Percentiles rank a stretch among this genome's conserved stretches.
Evolutionary conservation across 768 basidiomycete genomes (phyloP).

Genomic region (Boletus subcaerulescens): DNA sequence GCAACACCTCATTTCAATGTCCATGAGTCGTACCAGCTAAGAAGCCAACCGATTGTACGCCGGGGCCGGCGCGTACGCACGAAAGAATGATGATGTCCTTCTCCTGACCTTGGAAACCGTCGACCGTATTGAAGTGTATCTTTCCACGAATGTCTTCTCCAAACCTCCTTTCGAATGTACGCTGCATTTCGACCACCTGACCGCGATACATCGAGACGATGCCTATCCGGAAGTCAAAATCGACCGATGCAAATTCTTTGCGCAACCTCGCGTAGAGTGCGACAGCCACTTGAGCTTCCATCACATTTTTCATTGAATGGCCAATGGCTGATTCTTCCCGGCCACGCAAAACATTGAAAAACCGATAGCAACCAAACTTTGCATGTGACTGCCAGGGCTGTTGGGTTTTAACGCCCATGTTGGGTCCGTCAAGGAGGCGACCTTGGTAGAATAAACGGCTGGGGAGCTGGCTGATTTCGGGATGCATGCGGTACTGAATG

Average conservation of each 20-base stretch:
- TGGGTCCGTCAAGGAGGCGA: slow-evolving; percentile 79
- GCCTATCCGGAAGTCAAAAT: slow-evolving; percentile 57
- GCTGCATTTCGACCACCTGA: slow-evolving; percentile 73
- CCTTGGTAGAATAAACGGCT: slow-evolving; percentile 86
- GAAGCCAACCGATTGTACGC: slow-evolving; percentile 83
- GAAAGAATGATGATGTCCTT: slow-evolving; percentile 98
- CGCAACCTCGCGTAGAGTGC: slow-evolving; percentile 71
- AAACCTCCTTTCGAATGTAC: slow-evolving; percentile 66
- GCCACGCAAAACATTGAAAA: slow-evolving; percentile 77
- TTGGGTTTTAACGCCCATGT: slow-evolving; percentile 78
- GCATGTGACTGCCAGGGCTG: slow-evolving; percentile 82
- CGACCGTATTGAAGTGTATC: slow-evolving; percentile 95
- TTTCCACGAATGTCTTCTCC: slow-evolving; percentile 64
- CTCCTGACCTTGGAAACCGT: slow-evolving; percentile 99
- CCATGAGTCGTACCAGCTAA: slow-evolving; percentile 55
- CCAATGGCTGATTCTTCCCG: slow-evolving; percentile 52
- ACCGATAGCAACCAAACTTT: slow-evolving; percentile 83
- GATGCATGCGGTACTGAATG: slow-evolving; percentile 99
- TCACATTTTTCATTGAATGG: slow-evolving; percentile 72
- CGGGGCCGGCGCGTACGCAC: slow-evolving; percentile 90
- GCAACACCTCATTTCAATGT: not conserved
- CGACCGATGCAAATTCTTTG: slow-evolving; percentile 55
- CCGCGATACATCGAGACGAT: slow-evolving; percentile 95
- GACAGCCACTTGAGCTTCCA: slow-evolving; percentile 73
- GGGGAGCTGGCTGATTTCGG: slow-evolving; percentile 87